A percentile compares a stretch with the other conserved stretches of the same genome.
phyloP scores from a whole-genome alignment of 345 rosid species.

The Iberis pinnata region DNA sequence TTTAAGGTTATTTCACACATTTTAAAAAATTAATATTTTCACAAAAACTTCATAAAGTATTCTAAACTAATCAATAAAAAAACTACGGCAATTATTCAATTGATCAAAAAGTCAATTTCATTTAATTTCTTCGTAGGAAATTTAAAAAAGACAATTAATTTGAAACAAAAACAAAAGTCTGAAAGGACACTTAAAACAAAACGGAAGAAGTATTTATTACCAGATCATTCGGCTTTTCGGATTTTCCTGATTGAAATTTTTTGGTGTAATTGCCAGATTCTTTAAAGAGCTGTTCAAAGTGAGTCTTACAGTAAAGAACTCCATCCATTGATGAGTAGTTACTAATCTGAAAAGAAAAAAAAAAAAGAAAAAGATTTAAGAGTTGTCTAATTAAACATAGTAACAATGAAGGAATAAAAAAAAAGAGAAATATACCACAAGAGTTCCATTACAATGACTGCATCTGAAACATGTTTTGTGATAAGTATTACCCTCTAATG shows the following conservation, averaged over 20 bases:
- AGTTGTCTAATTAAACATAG: conserved; percentile 16
- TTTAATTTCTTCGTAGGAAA: too few species aligned
- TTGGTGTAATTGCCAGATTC: conserved; percentile 92
- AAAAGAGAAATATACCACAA: conserved; percentile 42
- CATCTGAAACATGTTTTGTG: conserved; percentile 88
- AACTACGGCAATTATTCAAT: too few species aligned
- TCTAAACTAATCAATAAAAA: too few species aligned
- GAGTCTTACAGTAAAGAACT: conserved; percentile 86
- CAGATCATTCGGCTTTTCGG: conserved; percentile 48
- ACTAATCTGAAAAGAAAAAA: conserved; percentile 42
- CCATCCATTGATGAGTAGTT: conserved; percentile 97
- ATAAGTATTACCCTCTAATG: conserved; percentile 81
- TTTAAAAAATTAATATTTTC: too few species aligned
- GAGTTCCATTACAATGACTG: conserved; percentile 92
- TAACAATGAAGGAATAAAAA: not conserved
- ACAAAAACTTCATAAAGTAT: too few species aligned
- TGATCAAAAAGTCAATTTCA: too few species aligned
- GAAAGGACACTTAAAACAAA: too few species aligned
- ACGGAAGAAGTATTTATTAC: conserved; percentile 28
- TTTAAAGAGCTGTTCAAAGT: conserved; percentile 94
- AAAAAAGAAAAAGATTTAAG: too few species aligned
- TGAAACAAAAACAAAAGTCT: too few species aligned
- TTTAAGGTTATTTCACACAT: too few species aligned
- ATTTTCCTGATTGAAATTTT: conserved; percentile 49
- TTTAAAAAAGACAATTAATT: too few species aligned